phyloP scores from a whole-genome alignment of 139 green algal species.

The Trebouxia sp. region DNA sequence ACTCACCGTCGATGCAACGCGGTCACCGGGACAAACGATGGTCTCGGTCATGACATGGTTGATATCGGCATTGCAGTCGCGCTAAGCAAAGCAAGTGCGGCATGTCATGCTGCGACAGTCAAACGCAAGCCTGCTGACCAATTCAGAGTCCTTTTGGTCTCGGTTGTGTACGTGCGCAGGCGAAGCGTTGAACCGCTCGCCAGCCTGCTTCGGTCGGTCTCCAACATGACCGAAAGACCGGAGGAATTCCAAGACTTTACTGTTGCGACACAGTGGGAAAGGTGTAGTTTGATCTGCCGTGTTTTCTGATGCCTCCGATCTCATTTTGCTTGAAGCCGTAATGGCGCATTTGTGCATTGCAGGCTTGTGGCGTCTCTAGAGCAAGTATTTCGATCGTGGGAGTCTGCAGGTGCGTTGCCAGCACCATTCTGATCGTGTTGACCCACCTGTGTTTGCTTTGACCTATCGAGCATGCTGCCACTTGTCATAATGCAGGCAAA shows the following conservation, averaged over 20 bases:
- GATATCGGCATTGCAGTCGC: too few species aligned
- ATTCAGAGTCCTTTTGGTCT: background rate
- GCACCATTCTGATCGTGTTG: too few species aligned
- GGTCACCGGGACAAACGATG: slow-evolving; percentile 4
- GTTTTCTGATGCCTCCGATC: too few species aligned
- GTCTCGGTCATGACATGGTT: slow-evolving; percentile 18
- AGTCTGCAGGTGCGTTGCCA: slow-evolving; percentile 5
- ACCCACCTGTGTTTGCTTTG: too few species aligned
- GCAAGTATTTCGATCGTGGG: slow-evolving; percentile 20
- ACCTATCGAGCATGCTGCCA: too few species aligned
- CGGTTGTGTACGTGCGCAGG: too few species aligned
- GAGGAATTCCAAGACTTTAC: slow-evolving; percentile 66
- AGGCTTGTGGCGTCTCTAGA: slow-evolving; percentile 42
- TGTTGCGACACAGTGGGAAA: slow-evolving; percentile 54
- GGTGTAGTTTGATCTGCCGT: slow-evolving; percentile 31
- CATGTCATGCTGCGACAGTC: background rate
- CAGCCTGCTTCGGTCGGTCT: too few species aligned
- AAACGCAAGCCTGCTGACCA: background rate
- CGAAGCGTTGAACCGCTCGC: too few species aligned
- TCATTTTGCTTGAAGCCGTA: too few species aligned
- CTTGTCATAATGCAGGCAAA: too few species aligned
- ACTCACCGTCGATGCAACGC: background rate
- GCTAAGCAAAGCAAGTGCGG: slow-evolving; percentile 6
- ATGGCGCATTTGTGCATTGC: background rate
- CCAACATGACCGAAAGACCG: background rate